Percentiles rank a stretch among this genome's conserved stretches.
Evolutionary conservation across 768 basidiomycete genomes (phyloP).

Genomic region (Podaxis sp.): DNA sequence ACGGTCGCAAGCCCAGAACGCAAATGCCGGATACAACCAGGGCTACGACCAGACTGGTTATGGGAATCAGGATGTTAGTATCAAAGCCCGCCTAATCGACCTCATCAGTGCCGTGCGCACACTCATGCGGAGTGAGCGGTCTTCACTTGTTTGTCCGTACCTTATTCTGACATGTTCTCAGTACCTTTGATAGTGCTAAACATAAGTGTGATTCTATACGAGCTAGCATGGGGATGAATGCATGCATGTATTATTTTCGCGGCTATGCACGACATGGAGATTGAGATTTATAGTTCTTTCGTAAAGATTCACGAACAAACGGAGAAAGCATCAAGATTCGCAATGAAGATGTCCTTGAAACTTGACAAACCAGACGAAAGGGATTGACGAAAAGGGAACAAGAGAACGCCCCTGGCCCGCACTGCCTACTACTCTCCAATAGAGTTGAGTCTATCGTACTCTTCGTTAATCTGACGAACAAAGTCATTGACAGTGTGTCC

Average conservation of each 20-base stretch:
- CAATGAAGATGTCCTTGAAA: not conserved
- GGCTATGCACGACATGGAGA: not conserved
- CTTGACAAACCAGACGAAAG: not conserved
- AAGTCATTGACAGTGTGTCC: conserved; percentile 79
- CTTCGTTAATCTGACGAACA: conserved; percentile 71
- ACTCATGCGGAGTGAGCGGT: conserved; percentile 89
- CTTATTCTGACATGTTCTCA: conserved; percentile 30
- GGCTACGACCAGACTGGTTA: conserved; percentile 67
- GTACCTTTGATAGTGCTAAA: conserved; percentile 93
- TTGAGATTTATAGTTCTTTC: not conserved
- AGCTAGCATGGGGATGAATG: conserved; percentile 63
- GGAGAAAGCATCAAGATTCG: not conserved
- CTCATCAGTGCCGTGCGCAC: conserved; percentile 95
- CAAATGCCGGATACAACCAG: conserved; percentile 60
- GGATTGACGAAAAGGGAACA: not conserved
- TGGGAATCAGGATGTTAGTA: conserved; percentile 58
- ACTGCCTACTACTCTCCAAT: not conserved
- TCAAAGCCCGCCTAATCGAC: conserved; percentile 87
- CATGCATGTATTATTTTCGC: not conserved
- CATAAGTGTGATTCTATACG: conserved; percentile 83
- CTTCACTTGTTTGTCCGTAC: conserved; percentile 16
- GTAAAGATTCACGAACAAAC: not conserved
- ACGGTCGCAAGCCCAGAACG: conserved; percentile 55
- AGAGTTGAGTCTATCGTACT: conserved; percentile 64
- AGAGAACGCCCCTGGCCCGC: not conserved